Conservation (phyloP, 164 flowering plant genomes). For the grape (Vitis vinifera) region ASM3070453v1 NC_081823.1:25088501-25089000, state of each 20-base stretch:
- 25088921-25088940: constrained; percentile 2
- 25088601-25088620: no score
- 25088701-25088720: constrained; percentile 41
- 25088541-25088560: constrained; percentile 13
- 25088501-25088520: constrained; percentile 61
- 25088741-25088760: not conserved
- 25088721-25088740: not conserved
- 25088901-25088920: constrained; percentile 71
- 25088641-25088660: constrained; percentile 31
- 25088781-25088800: not conserved
- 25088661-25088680: constrained; percentile 33
- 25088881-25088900: constrained; percentile 87
- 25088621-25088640: constrained; percentile 53
- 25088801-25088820: no score
- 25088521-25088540: constrained; percentile 51
- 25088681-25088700: constrained; percentile 38
- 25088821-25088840: not conserved
- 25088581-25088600: not conserved
- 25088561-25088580: not conserved
- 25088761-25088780: not conserved
- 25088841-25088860: constrained; percentile 45
- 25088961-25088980: not conserved
- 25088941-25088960: not conserved
- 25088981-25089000: not conserved
- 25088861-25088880: constrained; percentile 50